These are phyloP conservation scores for Heliamphora pulchella DNA, from an alignment of 179 eudicot genomes.

Conservation along the genomic window DNA sequence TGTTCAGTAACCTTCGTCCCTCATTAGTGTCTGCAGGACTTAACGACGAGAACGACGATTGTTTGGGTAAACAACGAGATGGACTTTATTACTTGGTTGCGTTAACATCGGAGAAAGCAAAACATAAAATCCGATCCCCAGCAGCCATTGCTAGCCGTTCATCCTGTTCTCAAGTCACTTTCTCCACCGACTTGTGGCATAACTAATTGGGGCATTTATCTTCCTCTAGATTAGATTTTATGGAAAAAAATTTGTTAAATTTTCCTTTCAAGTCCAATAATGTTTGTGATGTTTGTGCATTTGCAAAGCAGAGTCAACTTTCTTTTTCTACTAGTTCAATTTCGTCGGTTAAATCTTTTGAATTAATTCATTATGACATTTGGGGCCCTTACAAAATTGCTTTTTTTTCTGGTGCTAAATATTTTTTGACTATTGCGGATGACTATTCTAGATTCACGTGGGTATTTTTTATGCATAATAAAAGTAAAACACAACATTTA, in stretches of 20 bases:
- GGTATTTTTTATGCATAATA: too few species aligned
- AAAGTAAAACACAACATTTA: too few species aligned
- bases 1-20: neutral
- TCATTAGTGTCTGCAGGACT: neutral
- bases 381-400: too few species aligned
- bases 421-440: too few species aligned
- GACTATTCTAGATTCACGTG: too few species aligned
- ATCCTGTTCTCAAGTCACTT: neutral
- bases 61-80: neutral
- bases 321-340: too few species aligned
- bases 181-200: conserved; percentile 10
- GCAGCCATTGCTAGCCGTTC: neutral
- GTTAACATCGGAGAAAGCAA: neutral
- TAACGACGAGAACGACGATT: neutral
- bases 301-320: too few species aligned
- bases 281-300: neutral
- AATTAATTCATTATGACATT: too few species aligned
- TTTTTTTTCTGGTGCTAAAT: too few species aligned
- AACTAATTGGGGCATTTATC: conserved; percentile 8
- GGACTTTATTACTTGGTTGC: neutral
- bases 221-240: neutral
- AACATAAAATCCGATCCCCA: neutral
- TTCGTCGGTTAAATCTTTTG: too few species aligned
- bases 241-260: too few species aligned
- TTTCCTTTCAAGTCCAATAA: too few species aligned